phyloP scores from a whole-genome alignment of 805 yeast species.

The Metschnikowia bowlesiae region DNA sequence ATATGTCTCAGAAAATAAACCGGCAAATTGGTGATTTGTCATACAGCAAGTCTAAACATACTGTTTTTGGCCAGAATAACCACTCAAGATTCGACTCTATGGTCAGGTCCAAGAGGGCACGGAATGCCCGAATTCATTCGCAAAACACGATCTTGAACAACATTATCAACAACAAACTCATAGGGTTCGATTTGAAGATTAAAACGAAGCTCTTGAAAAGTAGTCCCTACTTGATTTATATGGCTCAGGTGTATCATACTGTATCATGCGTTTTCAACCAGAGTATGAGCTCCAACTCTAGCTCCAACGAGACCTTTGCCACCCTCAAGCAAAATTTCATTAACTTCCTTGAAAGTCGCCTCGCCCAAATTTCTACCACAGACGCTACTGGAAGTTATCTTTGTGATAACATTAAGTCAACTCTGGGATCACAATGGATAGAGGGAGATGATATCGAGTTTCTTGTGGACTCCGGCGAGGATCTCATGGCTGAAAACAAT shows the following conservation, averaged over 20 bases:
- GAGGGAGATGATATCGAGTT: conserved; percentile 17
- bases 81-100: conserved; percentile 20
- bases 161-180: conserved; percentile 26
- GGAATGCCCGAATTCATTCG: conserved; percentile 18
- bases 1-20: conserved; percentile 21
- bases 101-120: conserved; percentile 16
- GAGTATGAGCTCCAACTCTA: conserved; percentile 12
- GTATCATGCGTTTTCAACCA: conserved; percentile 23
- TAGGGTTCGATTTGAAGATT: conserved; percentile 28
- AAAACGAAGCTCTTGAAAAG: conserved; percentile 13
- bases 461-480: conserved; percentile 12
- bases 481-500: conserved; percentile 12
- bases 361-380: conserved; percentile 21
- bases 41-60: conserved; percentile 26
- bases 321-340: conserved; percentile 23
- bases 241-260: conserved; percentile 33
- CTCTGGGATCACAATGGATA: conserved; percentile 6
- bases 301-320: conserved; percentile 14
- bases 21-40: conserved; percentile 28
- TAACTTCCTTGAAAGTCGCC: conserved; percentile 22
- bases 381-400: conserved; percentile 3
- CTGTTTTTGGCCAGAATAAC: conserved; percentile 20
- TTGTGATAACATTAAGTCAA: neutral
- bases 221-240: conserved; percentile 26
- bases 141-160: conserved; percentile 25